Conservation (phyloP, 139 green algal species). For the Coelastrella sp. region DNA sequence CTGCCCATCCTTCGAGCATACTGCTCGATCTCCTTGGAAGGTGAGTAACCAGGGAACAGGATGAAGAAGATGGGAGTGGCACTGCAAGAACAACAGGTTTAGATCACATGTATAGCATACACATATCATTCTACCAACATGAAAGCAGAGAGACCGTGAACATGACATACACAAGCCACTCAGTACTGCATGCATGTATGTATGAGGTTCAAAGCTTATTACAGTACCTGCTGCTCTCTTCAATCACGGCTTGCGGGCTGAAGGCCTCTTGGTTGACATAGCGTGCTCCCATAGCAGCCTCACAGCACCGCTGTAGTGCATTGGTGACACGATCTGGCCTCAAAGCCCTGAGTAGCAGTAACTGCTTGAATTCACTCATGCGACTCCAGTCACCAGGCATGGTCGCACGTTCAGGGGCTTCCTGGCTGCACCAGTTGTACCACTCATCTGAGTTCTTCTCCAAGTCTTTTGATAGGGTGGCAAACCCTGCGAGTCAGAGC, state of each 20-base stretch:
- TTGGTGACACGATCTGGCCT: slow-evolving; percentile 87
- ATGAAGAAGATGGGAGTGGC: slow-evolving; percentile 92
- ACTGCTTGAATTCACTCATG: slow-evolving; percentile 74
- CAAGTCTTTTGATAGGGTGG: slow-evolving; percentile 77
- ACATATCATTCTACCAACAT: no score
- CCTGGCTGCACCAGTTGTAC: slow-evolving; percentile 79
- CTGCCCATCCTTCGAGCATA: slow-evolving; percentile 78
- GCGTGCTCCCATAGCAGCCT: slow-evolving; percentile 65
- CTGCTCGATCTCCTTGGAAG: slow-evolving; percentile 88
- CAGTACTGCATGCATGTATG: no score
- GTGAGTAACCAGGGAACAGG: slow-evolving; percentile 90
- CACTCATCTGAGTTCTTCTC: slow-evolving; percentile 89
- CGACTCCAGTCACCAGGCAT: slow-evolving; percentile 87
- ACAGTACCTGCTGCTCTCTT: slow-evolving; percentile 66
- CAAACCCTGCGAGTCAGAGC: slow-evolving; percentile 52
- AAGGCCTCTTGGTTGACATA: slow-evolving; percentile 85
- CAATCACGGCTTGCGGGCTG: slow-evolving; percentile 72
- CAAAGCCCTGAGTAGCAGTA: slow-evolving; percentile 77
- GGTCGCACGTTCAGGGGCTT: slow-evolving; percentile 69
- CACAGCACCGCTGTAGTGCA: slow-evolving; percentile 74
- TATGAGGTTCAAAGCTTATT: no score
- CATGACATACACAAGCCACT: no score
- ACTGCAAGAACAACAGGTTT: slow-evolving; percentile 44
- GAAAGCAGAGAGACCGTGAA: no score
- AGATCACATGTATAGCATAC: no score